Evolutionary conservation across 495 filamentous ascomycete species (phyloP), one percentile per base, ranked within the genome.

Genomic region (Beverwykella pulmonaria): DNA sequence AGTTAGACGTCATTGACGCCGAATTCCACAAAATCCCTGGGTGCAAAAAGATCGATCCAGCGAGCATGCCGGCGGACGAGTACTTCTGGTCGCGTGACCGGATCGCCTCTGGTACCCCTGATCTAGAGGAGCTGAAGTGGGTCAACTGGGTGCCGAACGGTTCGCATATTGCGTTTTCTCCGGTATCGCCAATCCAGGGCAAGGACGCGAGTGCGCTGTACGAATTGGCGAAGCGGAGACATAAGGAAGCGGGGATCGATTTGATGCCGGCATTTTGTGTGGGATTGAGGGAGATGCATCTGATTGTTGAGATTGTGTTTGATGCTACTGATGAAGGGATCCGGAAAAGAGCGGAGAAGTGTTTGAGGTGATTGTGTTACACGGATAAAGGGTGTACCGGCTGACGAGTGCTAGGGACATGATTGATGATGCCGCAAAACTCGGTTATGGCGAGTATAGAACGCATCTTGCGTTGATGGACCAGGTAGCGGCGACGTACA

Each of bases 241-340:
- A 68, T 63, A 22, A 3, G 9, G 65, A 68, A 39, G 48, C 47
- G 17, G 65, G 65, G 2, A 41, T 68, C 8, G 65, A 68, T 54
- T 59, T 68, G 54, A 68, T 68, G 65, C 65, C 65, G n/a, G 65
- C 65, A n/a, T 68, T 68, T 32, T 68, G 65, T 55, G 65, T 68
- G 44, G 65, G 65, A n/a, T 34, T 68, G 53, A 63, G 65, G 26
- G 65, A 68, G 27, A 68, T 68, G 65, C 65, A 68, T 63, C 23
- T 68, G 2, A 68, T 68, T 54, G 59, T 68, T 17, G 65, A 68
- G 34, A 68, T 68, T 48, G 65, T 68, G 20, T 68, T 57, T 49
- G 65, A 68, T 63, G 52, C 50, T 12, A 54, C 20, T 5, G 59
- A 68, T 54, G 50, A 44, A 29, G 53, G 25, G 19, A 68, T 68